phyloP scores from a whole-genome alignment of 805 yeast genomes.

The Schwanniomyces pseudopolymorphus region DNA sequence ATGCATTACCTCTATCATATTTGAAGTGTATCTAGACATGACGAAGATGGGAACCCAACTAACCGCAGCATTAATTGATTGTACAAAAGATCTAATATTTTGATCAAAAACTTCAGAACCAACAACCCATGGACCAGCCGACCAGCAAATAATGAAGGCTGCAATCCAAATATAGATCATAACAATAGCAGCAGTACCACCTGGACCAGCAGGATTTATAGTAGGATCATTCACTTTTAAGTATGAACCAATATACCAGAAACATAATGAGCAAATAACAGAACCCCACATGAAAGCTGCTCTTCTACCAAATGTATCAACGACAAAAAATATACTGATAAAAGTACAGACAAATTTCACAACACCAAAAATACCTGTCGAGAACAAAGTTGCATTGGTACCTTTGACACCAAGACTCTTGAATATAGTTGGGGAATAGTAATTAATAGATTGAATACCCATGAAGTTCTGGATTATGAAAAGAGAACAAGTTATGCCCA shows the following conservation, averaged over 20 bases:
- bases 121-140: slow-evolving; percentile 41
- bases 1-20: slow-evolving; percentile 35
- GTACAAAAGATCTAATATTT: slow-evolving; percentile 39
- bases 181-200: slow-evolving; percentile 38
- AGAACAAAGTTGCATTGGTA: slow-evolving; percentile 35
- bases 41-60: slow-evolving; percentile 40
- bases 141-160: slow-evolving; percentile 40
- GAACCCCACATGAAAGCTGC: slow-evolving; percentile 36
- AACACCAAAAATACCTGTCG: slow-evolving; percentile 42
- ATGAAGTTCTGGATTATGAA: slow-evolving; percentile 39
- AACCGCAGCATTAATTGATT: slow-evolving; percentile 40
- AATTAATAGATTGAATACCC: slow-evolving; percentile 41
- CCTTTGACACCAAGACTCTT: slow-evolving; percentile 37
- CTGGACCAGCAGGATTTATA: slow-evolving; percentile 30
- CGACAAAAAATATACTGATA: slow-evolving; percentile 32
- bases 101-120: slow-evolving; percentile 42
- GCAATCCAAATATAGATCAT: slow-evolving; percentile 44
- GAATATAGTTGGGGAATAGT: slow-evolving; percentile 38
- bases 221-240: slow-evolving; percentile 35
- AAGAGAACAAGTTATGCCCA: slow-evolving; percentile 30
- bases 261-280: slow-evolving; percentile 31
- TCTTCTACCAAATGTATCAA: slow-evolving; percentile 35
- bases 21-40: slow-evolving; percentile 33
- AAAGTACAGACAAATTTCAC: slow-evolving; percentile 36
- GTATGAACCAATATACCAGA: slow-evolving; percentile 41